Conservation (phyloP, 2,329 filamentous ascomycete genomes). For the Aspergillus pseudotamarii region DNA sequence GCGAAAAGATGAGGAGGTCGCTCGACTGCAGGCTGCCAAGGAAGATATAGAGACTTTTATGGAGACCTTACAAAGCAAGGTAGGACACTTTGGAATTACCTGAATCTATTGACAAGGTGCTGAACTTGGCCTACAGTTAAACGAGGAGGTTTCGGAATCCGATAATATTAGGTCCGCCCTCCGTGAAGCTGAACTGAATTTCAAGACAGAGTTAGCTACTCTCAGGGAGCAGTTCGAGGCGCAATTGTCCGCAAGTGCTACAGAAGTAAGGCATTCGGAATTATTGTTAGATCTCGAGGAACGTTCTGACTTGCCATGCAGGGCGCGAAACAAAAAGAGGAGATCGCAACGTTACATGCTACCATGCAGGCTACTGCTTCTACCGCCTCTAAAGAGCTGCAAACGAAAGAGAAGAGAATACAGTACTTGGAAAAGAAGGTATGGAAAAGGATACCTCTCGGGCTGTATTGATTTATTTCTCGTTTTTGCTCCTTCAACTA, state of each 20-base stretch:
- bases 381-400: constrained; percentile 30
- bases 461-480: not conserved
- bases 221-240: constrained; percentile 26
- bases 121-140: constrained; percentile 23
- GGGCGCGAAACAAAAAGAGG: constrained; percentile 27
- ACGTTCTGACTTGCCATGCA: constrained; percentile 12
- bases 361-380: constrained; percentile 28
- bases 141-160: constrained; percentile 25
- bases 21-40: constrained; percentile 25
- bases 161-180: constrained; percentile 25
- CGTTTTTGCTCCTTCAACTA: not conserved
- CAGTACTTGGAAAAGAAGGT: constrained; percentile 39
- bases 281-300: not conserved
- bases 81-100: constrained; percentile 19
- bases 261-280: constrained; percentile 25
- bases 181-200: constrained; percentile 24
- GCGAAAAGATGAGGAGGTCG: constrained; percentile 32
- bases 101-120: not conserved
- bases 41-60: constrained; percentile 19
- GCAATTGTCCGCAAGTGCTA: constrained; percentile 20
- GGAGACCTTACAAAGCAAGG: constrained; percentile 25
- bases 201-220: constrained; percentile 21
- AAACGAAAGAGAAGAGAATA: constrained; percentile 35
- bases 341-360: constrained; percentile 28
- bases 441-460: not conserved